Conservation (phyloP, 2,329 filamentous ascomycete species). For the Alternaria hordeiaustralica region DNA sequence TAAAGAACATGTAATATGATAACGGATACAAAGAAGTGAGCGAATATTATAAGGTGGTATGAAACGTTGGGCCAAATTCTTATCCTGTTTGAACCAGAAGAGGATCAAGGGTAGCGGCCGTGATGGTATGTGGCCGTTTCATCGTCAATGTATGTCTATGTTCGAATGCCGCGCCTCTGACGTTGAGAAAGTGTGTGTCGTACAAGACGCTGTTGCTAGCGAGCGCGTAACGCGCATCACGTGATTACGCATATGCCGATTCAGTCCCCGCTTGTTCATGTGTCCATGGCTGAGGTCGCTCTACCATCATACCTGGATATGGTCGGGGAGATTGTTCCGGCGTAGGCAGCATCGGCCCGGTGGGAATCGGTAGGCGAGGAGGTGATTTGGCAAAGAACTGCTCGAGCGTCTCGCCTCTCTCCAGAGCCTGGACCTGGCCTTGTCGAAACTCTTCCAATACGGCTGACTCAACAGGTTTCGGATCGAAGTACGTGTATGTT, state of each 20-base stretch:
- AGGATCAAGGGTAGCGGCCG: neutral
- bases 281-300: neutral
- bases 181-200: neutral
- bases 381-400: constrained; percentile 11
- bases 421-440: constrained; percentile 15
- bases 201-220: neutral
- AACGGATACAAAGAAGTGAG: neutral
- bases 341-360: neutral
- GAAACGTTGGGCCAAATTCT: neutral
- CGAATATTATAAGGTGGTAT: neutral
- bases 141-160: neutral
- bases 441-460: constrained; percentile 13
- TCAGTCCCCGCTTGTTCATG: neutral
- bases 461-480: constrained; percentile 33
- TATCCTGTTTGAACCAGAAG: neutral
- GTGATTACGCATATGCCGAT: neutral
- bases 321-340: neutral
- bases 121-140: neutral
- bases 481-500: constrained; percentile 66
- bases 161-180: neutral
- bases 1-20: neutral
- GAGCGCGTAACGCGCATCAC: neutral
- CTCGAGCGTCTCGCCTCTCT: constrained; percentile 14
- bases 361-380: neutral
- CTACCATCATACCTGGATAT: neutral